These are phyloP conservation scores for Collybia sp. DNA, from an alignment of 768 basidiomycete genomes.

Conservation along the genomic window DNA sequence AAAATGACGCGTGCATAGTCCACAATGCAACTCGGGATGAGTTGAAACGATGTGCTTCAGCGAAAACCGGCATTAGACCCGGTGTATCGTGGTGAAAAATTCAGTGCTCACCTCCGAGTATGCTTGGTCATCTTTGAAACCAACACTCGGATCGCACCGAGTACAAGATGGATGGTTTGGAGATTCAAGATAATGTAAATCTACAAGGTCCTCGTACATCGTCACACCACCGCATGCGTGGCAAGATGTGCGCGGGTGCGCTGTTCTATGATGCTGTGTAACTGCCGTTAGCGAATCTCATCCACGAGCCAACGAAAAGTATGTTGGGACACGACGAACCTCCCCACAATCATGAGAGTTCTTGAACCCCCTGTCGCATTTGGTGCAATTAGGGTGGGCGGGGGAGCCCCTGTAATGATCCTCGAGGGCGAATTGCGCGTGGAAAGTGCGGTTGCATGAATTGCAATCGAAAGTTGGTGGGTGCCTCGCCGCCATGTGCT, in stretches of 20 bases:
- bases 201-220: conserved; percentile 30
- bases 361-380: conserved; percentile 38
- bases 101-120: conserved; percentile 22
- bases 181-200: conserved; percentile 33
- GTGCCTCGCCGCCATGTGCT: conserved; percentile 39
- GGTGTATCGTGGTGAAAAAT: not conserved
- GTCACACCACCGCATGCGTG: conserved; percentile 20
- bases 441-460: conserved; percentile 25
- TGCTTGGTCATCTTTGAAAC: conserved; percentile 25
- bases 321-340: conserved; percentile 17
- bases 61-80: not conserved
- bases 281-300: not conserved
- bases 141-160: conserved; percentile 17
- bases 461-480: conserved; percentile 38
- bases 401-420: conserved; percentile 43
- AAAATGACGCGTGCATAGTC: not conserved
- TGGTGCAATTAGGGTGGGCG: conserved; percentile 39
- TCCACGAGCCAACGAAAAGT: not conserved
- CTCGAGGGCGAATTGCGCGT: conserved; percentile 30
- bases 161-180: conserved; percentile 31
- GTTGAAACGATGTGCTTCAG: conserved; percentile 30
- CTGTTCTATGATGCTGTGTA: conserved; percentile 25
- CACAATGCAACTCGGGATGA: conserved; percentile 33
- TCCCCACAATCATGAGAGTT: conserved; percentile 27
- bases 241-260: conserved; percentile 22